Evolutionary conservation across 225 moss, liverwort and hornwort genomes (phyloP).

Genomic region (Polytrichum formosum): DNA sequence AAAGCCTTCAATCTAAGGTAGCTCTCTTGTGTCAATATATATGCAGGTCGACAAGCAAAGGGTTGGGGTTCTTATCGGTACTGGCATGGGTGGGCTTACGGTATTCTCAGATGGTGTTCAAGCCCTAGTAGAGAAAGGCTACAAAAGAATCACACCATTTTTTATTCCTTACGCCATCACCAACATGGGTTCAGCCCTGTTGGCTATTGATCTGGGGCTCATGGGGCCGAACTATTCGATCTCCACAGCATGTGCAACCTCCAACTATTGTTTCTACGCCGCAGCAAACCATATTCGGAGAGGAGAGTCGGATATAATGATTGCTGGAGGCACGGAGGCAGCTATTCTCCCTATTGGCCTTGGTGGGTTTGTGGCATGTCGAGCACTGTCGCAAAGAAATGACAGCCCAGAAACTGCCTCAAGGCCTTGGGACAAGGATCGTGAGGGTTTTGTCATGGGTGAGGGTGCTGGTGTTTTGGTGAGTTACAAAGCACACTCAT

Average conservation of each 20-base stretch:
- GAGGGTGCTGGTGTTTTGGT: conserved; percentile 98
- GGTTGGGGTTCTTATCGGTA: conserved; percentile 86
- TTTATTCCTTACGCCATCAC: conserved; percentile 96
- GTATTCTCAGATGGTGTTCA: conserved; percentile 96
- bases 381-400: conserved; percentile 83
- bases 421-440: conserved; percentile 95
- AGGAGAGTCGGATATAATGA: conserved; percentile 93
- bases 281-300: conserved; percentile 96
- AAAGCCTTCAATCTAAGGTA: neutral
- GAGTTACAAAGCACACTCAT: conserved; percentile 8
- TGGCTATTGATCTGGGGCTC: conserved; percentile 86
- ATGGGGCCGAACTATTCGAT: conserved; percentile 98
- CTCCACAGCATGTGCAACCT: conserved; percentile 93
- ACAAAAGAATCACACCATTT: conserved; percentile 89
- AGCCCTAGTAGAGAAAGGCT: conserved; percentile 92
- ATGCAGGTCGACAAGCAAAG: conserved; percentile 87
- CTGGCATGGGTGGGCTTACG: conserved; percentile 93
- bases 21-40: neutral
- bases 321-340: conserved; percentile 95
- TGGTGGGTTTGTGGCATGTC: conserved; percentile 93
- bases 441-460: conserved; percentile 98
- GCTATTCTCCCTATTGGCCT: conserved; percentile 92
- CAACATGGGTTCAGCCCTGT: conserved; percentile 90
- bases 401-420: conserved; percentile 92
- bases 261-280: conserved; percentile 96